phyloP scores from a whole-genome alignment of 108 stramenopile species.

The Mediolabrus comicus region DNA sequence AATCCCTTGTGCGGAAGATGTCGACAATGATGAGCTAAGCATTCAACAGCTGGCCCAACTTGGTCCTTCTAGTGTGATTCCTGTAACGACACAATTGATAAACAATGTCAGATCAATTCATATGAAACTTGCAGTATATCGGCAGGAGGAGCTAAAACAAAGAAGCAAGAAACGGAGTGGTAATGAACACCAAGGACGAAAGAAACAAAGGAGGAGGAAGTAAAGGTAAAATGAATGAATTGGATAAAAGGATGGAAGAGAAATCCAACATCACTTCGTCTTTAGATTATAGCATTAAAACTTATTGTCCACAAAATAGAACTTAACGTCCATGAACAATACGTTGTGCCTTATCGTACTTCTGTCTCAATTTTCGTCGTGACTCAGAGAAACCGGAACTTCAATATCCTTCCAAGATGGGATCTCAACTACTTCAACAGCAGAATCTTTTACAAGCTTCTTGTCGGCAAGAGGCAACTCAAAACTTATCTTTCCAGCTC shows the following conservation, averaged over 20 bases:
- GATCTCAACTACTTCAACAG: not conserved
- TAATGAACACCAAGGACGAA: too few relatives aligned
- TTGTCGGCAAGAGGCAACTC: not conserved
- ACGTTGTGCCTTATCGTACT: too few relatives aligned
- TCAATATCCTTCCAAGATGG: not conserved
- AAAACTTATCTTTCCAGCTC: not conserved
- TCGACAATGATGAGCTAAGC: not conserved
- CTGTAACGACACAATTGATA: slow-evolving; percentile 14
- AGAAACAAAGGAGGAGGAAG: not conserved
- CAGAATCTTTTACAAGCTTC: not conserved
- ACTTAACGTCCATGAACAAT: too few relatives aligned
- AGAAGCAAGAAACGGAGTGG: too few relatives aligned
- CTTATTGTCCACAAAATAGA: too few relatives aligned
- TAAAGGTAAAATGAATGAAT: too few relatives aligned
- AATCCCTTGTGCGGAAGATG: not conserved
- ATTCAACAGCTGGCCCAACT: not conserved
- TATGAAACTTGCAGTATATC: not conserved
- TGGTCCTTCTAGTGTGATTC: not conserved
- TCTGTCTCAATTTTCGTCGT: not conserved
- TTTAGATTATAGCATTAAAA: too few relatives aligned
- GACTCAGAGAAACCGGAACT: not conserved
- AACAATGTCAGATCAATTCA: slow-evolving; percentile 7
- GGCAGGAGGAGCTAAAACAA: too few relatives aligned
- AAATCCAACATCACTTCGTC: too few relatives aligned
- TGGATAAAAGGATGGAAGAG: too few relatives aligned